Evolutionary conservation across 176 grass and related monocot genomes (phyloP), one percentile per base, ranked within the genome.

Genomic region (Zizania latifolia): DNA sequence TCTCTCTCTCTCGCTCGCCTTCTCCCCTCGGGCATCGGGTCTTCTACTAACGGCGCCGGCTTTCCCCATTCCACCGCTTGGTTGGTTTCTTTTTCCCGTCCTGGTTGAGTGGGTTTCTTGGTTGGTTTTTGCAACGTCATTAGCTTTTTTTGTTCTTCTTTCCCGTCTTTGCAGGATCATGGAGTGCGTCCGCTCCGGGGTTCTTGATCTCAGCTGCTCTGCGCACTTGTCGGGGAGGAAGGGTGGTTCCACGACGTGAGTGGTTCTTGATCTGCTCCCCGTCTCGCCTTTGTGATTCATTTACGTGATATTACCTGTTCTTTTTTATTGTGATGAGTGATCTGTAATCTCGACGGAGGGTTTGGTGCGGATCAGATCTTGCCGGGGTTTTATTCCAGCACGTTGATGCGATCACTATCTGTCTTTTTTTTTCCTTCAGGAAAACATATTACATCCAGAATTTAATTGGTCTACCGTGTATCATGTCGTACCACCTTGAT

Each of bases 181-280:
- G 48, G 48, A 88, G 81, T 43, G 70, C 44, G 41, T 72, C 22
- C 78, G 78, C 54, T 61, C 65, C 41, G 68, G 75, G 43, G 35
- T 36, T 75, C 62, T 88, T 22, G 44, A 66, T 35, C 58, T 31
- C 37, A 30, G 65, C 38, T 17, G 72, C 58, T 5, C 65, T 4
- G 59, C 54, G 1, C 63, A 14, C 4, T 68, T 79, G 51, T 41
- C 57, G 14, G 41, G 41, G n/a, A n/a, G n/a, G 63, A 76, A 81
- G 54, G n/a, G 62, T 10, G 62, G 15, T 38, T 21, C 62, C 27
- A 17, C 39, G 0, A 88, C 14, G 86, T 88, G 76, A 88, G 81
- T 80, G 48, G 2, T 53, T 53, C 48, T 53, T 53, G 6, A n/a
- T 50, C 17, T 4, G 3, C 3, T 15, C 6, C 40, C 68, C 6